Conservation (phyloP, 140 eudicot genomes). For the Stevia rebaudiana region DNA sequence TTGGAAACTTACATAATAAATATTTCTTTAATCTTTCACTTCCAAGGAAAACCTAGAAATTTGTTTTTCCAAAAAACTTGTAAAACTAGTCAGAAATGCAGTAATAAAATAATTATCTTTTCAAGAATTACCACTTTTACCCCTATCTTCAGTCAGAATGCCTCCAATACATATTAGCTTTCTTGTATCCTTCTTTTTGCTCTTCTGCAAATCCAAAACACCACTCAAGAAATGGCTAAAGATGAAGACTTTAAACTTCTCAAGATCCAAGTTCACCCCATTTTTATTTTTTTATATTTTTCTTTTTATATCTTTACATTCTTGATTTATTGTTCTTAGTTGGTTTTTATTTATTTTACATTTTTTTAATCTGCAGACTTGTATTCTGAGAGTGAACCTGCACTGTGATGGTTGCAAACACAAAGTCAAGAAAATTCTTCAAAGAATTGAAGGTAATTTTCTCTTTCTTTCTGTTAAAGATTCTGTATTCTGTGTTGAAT, state of each 20-base stretch:
- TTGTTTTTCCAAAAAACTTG: constrained; percentile 11
- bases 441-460: constrained; percentile 70
- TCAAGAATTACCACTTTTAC: constrained; percentile 23
- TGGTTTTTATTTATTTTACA: background rate
- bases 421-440: constrained; percentile 83
- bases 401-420: constrained; percentile 90
- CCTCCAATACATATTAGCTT: constrained; percentile 21
- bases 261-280: constrained; percentile 69
- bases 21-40: background rate
- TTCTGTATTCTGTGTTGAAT: constrained; percentile 12
- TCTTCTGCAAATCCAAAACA: constrained; percentile 26
- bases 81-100: constrained; percentile 15
- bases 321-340: background rate
- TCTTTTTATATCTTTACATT: background rate
- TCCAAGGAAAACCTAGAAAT: constrained; percentile 17
- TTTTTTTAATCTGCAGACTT: constrained; percentile 43
- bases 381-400: constrained; percentile 72
- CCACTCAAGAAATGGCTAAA: constrained; percentile 55
- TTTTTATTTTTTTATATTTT: background rate
- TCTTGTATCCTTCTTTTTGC: constrained; percentile 24
- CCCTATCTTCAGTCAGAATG: constrained; percentile 19
- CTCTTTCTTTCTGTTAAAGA: background rate
- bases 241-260: constrained; percentile 96
- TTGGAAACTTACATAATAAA: constrained; percentile 5
- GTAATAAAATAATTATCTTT: background rate